These are phyloP conservation scores for Ascochyta fabae DNA, from an alignment of 2,329 filamentous ascomycete genomes.

Conservation along the genomic window DNA sequence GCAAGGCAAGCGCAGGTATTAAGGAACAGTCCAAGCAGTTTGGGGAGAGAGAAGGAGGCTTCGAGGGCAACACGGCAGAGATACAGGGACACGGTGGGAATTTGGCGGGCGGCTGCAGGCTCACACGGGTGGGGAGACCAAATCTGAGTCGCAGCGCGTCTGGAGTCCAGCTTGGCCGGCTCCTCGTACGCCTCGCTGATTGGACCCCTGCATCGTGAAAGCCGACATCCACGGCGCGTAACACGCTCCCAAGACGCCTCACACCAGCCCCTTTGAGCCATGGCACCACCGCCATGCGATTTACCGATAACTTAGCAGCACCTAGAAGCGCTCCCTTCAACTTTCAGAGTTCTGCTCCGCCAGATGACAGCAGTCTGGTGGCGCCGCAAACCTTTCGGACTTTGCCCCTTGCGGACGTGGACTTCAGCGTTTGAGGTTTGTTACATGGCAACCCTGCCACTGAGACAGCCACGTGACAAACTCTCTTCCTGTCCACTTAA, in stretches of 20 bases:
- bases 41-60: conserved; percentile 32
- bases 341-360: conserved; percentile 6
- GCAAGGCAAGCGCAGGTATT: conserved; percentile 27
- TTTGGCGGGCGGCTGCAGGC: conserved; percentile 47
- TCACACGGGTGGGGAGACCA: conserved; percentile 45
- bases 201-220: conserved; percentile 36
- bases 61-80: conserved; percentile 38
- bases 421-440: conserved; percentile 46
- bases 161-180: conserved; percentile 44
- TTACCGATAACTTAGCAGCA: conserved; percentile 14
- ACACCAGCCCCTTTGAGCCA: conserved; percentile 34
- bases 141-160: conserved; percentile 47
- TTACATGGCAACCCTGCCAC: conserved; percentile 43
- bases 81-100: conserved; percentile 38
- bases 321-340: conserved; percentile 24
- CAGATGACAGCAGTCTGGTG: conserved; percentile 21
- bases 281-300: conserved; percentile 38
- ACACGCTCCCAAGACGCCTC: conserved; percentile 28
- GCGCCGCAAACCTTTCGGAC: conserved; percentile 15
- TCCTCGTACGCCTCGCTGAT: conserved; percentile 35
- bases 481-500: conserved; percentile 28
- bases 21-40: conserved; percentile 29
- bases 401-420: conserved; percentile 23
- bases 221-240: conserved; percentile 44
- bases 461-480: conserved; percentile 48